phyloP scores from a whole-genome alignment of 2,329 filamentous ascomycete genomes.

The Aspergillus brunneoviolaceus region DNA sequence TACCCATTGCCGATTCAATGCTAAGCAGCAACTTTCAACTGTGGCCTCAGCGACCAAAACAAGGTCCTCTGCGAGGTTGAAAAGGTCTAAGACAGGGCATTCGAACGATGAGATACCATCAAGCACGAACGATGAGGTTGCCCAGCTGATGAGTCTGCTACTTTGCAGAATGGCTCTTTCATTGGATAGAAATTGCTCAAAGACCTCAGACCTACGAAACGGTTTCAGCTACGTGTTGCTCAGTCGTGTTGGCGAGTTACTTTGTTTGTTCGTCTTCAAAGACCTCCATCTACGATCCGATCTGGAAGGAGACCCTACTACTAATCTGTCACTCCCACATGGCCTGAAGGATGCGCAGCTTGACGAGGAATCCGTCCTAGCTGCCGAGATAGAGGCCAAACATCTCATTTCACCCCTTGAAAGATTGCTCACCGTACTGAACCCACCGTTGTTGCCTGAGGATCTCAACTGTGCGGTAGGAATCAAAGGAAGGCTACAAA shows the following conservation, averaged over 20 bases:
- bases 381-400: conserved; percentile 35
- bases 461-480: conserved; percentile 5
- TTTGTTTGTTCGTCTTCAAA: conserved; percentile 42
- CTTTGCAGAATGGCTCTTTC: conserved; percentile 33
- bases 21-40: conserved; percentile 4
- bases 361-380: conserved; percentile 23
- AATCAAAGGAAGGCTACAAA: conserved; percentile 37
- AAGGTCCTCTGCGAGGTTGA: conserved; percentile 15
- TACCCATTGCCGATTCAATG: conserved; percentile 23
- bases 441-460: conserved; percentile 1
- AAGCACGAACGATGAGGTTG: conserved; percentile 16
- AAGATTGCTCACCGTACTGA: conserved; percentile 27
- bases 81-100: conserved; percentile 3
- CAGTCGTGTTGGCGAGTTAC: conserved; percentile 39
- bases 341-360: conserved; percentile 29
- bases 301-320: conserved; percentile 19
- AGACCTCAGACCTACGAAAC: conserved; percentile 40
- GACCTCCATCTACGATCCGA: conserved; percentile 31
- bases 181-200: conserved; percentile 25
- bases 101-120: neutral
- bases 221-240: conserved; percentile 42
- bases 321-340: conserved; percentile 31
- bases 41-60: conserved; percentile 11
- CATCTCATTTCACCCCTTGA: conserved; percentile 39
- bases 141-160: conserved; percentile 24